Evolutionary conservation across 805 yeast genomes (phyloP).

Genomic region (Saccharomyces jurei): DNA sequence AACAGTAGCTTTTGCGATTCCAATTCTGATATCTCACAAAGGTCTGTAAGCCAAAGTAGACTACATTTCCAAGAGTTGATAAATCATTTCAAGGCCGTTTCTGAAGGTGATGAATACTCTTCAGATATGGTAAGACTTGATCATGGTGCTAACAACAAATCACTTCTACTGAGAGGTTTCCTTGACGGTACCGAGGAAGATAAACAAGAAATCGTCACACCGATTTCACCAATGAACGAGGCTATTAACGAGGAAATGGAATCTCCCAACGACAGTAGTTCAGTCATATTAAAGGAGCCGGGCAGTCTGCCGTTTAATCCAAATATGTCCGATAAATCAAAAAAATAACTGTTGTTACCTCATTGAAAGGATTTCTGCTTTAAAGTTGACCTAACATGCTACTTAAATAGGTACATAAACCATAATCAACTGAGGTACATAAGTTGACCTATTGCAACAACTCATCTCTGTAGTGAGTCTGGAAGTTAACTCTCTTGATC

Average conservation of each 20-base stretch:
- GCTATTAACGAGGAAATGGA: constrained; percentile 2
- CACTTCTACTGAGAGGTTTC: background rate
- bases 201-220: background rate
- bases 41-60: constrained; percentile 23
- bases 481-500: constrained; percentile 67
- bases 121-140: constrained; percentile 2
- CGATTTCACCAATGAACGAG: background rate
- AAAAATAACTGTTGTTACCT: background rate
- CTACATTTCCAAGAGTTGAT: constrained; percentile 22
- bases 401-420: background rate
- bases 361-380: background rate
- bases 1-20: constrained; percentile 2
- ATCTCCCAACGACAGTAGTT: constrained; percentile 5
- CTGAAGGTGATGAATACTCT: constrained; percentile 12
- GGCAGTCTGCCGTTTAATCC: background rate
- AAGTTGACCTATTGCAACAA: constrained; percentile 34
- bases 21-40: constrained; percentile 15
- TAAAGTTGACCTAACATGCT: background rate
- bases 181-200: background rate
- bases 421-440: background rate
- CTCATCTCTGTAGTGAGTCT: constrained; percentile 77
- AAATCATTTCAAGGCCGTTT: constrained; percentile 24
- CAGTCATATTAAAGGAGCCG: background rate
- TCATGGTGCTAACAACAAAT: constrained; percentile 4
- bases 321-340: background rate